A percentile compares a stretch with the other conserved stretches of the same genome.
Conservation (phyloP, 495 filamentous ascomycete species). For the Penicillium paxilli region DNA sequence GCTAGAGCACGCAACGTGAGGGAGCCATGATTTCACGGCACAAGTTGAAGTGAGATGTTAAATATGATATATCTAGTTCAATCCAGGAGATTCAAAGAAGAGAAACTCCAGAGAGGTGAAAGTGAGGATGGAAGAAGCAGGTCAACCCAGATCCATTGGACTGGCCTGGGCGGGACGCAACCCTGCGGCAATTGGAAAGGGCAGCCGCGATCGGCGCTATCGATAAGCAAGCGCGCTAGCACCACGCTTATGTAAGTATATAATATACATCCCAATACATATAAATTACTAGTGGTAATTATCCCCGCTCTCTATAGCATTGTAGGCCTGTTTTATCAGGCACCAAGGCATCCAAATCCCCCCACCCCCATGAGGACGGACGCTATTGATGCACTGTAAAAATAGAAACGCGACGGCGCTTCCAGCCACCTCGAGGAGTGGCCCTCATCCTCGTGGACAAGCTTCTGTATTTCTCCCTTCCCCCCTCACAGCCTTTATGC, state of each 20-base stretch:
- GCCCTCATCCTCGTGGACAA: constrained; percentile 21
- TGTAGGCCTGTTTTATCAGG: too few species aligned
- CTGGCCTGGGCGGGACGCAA: too few species aligned
- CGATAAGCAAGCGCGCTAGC: constrained; percentile 17
- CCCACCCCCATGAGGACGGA: constrained; percentile 11
- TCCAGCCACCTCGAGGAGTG: constrained; percentile 30
- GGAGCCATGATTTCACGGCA: background rate
- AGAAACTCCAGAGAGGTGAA: too few species aligned
- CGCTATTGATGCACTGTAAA: constrained; percentile 14
- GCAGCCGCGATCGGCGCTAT: constrained; percentile 24
- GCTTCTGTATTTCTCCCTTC: background rate
- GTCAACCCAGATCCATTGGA: too few species aligned
- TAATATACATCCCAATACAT: too few species aligned
- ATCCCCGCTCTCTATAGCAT: background rate
- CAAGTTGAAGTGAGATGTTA: too few species aligned
- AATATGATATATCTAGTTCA: too few species aligned
- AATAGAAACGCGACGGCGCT: constrained; percentile 30
- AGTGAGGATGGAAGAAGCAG: too few species aligned
- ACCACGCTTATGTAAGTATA: background rate
- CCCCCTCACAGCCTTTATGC: background rate
- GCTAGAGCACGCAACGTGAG: background rate
- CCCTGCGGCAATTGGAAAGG: background rate
- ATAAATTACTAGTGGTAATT: too few species aligned
- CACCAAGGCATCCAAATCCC: background rate
- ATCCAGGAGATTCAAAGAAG: too few species aligned